Evolutionary conservation across 208 protist species (phyloP).

Genomic region (Wallacemonas rigidus): DNA sequence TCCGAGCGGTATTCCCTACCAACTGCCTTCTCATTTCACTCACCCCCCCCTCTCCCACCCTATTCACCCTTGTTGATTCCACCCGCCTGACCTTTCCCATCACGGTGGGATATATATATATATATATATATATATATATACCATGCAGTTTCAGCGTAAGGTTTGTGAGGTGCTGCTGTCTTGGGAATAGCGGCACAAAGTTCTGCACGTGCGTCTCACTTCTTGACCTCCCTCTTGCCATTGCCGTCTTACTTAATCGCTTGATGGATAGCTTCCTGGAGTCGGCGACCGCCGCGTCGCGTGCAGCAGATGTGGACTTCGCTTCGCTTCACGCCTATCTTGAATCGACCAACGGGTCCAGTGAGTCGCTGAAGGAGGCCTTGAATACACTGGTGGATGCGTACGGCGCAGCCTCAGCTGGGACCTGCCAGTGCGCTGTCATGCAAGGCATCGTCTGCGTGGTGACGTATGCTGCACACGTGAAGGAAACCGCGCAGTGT

Average conservation of each 20-base stretch:
- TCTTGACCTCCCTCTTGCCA: conserved; percentile 3
- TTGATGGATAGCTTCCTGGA: conserved; percentile 17
- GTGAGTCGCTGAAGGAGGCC: conserved; percentile 26
- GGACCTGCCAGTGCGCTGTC: conserved; percentile 29
- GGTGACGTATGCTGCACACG: conserved; percentile 8
- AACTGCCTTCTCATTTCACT: too few relatives aligned
- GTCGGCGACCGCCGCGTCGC: conserved; percentile 20
- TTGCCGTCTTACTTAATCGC: not conserved
- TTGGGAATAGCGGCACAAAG: too few relatives aligned
- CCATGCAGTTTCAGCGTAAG: too few relatives aligned
- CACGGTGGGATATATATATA: too few relatives aligned
- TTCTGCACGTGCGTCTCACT: too few relatives aligned
- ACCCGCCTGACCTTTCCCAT: too few relatives aligned
- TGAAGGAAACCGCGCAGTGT: not conserved
- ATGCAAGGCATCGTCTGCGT: conserved; percentile 34
- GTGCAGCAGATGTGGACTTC: conserved; percentile 28
- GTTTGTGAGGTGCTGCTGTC: too few relatives aligned
- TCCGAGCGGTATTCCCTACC: too few relatives aligned
- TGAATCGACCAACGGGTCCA: not conserved
- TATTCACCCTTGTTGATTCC: too few relatives aligned
- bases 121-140: too few relatives aligned
- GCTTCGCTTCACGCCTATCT: conserved; percentile 5
- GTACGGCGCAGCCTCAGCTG: conserved; percentile 26
- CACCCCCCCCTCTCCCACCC: too few relatives aligned
- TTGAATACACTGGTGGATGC: conserved; percentile 49